phyloP scores from a whole-genome alignment of 257 asterid species.

The Salvia rosmarinus region DNA sequence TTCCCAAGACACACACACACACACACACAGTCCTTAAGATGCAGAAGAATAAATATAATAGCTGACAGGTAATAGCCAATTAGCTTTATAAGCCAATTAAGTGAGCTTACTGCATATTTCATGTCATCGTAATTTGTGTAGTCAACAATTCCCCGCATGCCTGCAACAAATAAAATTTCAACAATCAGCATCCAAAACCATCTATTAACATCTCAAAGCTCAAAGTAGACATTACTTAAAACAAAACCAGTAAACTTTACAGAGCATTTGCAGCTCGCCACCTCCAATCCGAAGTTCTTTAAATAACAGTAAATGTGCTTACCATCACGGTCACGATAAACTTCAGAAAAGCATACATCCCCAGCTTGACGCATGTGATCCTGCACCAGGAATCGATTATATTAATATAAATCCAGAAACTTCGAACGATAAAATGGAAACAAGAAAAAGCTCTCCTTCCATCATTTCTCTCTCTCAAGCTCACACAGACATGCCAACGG shows the following conservation, averaged over 20 bases:
- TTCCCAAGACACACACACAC: background rate
- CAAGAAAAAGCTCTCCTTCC: background rate
- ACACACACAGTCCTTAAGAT: background rate
- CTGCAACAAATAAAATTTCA: conserved; percentile 35
- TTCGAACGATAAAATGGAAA: background rate
- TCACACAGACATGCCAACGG: background rate
- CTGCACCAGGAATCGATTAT: conserved; percentile 30
- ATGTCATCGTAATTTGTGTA: conserved; percentile 66
- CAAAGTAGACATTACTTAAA: background rate
- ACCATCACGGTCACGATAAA: conserved; percentile 79
- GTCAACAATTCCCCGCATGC: conserved; percentile 81
- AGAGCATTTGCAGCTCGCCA: background rate
- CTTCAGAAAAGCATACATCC: conserved; percentile 88
- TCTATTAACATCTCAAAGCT: background rate
- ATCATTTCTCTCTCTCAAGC: conserved; percentile 9
- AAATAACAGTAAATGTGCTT: background rate
- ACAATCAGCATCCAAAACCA: background rate
- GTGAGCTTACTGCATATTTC: conserved; percentile 64
- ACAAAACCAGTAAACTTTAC: background rate
- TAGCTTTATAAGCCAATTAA: background rate
- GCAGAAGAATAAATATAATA: background rate
- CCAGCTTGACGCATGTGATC: conserved; percentile 97
- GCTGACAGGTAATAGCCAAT: background rate
- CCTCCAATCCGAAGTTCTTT: background rate
- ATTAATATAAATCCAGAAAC: background rate